A percentile compares a stretch with the other conserved stretches of the same genome.
phyloP scores from a whole-genome alignment of 1,284 basidiomycete species.

The Puccinia coronata region DNA sequence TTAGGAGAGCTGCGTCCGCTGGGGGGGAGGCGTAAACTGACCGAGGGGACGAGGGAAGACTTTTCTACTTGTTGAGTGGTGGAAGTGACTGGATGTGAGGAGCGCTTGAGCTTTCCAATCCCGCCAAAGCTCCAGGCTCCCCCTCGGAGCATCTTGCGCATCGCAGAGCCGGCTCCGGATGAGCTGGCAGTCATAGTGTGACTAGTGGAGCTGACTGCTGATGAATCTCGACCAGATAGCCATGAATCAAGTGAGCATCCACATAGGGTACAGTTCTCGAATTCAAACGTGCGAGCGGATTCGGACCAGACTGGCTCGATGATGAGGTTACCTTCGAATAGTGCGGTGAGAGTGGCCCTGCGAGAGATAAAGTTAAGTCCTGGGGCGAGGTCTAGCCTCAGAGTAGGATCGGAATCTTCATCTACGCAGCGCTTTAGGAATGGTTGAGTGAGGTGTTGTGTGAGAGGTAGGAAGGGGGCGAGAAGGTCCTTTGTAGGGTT shows the following conservation, averaged over 20 bases:
- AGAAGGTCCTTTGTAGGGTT: slow-evolving; percentile 69
- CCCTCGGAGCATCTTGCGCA: slow-evolving; percentile 54
- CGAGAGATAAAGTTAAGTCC: slow-evolving; percentile 90
- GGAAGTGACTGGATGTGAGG: slow-evolving; percentile 38
- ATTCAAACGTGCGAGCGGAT: slow-evolving; percentile 44
- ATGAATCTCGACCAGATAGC: slow-evolving; percentile 15
- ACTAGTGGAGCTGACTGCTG: slow-evolving; percentile 38
- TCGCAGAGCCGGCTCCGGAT: slow-evolving; percentile 46
- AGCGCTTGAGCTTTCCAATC: slow-evolving; percentile 29
- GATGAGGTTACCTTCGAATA: slow-evolving; percentile 81
- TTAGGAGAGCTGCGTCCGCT: slow-evolving; percentile 60
- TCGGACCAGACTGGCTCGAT: slow-evolving; percentile 77
- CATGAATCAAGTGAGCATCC: slow-evolving; percentile 52
- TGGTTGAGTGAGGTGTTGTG: slow-evolving; percentile 66
- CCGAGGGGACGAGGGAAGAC: slow-evolving; percentile 48
- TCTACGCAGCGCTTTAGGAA: slow-evolving; percentile 77
- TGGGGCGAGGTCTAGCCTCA: slow-evolving; percentile 89
- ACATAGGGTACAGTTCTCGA: slow-evolving; percentile 57
- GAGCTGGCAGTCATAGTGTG: not conserved
- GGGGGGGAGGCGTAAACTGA: slow-evolving; percentile 51
- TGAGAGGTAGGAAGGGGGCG: slow-evolving; percentile 64
- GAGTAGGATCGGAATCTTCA: slow-evolving; percentile 92
- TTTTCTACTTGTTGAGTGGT: slow-evolving; percentile 39
- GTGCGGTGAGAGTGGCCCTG: slow-evolving; percentile 78
- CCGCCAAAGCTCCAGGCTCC: slow-evolving; percentile 50